Percentiles rank a stretch among this genome's conserved stretches.
Conservation (phyloP, 345 rosid species). For the Acer negundo region DNA sequence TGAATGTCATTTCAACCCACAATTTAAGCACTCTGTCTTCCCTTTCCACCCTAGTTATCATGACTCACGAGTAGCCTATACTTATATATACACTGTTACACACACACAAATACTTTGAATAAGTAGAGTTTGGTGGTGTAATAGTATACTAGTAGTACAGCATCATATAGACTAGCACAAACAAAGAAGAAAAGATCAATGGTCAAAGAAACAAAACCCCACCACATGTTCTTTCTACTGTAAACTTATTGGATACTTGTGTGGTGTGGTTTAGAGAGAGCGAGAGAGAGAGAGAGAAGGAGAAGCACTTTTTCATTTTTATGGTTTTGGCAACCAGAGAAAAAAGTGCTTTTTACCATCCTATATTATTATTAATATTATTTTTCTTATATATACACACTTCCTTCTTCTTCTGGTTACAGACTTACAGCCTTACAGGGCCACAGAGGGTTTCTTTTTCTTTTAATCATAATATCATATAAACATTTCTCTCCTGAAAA, state of each 20-base stretch:
- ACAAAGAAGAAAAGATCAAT: neutral
- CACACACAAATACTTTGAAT: neutral
- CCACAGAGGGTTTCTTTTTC: neutral
- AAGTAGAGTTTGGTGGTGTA: neutral
- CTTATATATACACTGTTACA: no score
- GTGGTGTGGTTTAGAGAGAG: neutral
- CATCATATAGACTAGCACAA: neutral
- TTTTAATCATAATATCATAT: neutral
- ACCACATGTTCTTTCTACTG: neutral
- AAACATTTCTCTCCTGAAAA: neutral
- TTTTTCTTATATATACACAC: neutral
- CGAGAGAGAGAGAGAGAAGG: neutral
- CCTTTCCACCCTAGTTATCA: neutral
- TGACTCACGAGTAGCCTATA: neutral
- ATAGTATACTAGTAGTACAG: neutral
- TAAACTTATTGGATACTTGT: neutral
- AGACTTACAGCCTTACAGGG: neutral
- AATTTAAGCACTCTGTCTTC: neutral
- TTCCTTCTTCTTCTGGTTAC: constrained; percentile 1
- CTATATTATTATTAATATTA: neutral
- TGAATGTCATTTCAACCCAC: neutral
- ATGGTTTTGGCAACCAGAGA: neutral
- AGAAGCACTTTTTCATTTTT: neutral
- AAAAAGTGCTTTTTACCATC: constrained; percentile 14
- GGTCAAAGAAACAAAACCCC: constrained; percentile 17